Percentiles rank a stretch among this genome's conserved stretches.
Evolutionary conservation across 2,329 filamentous ascomycete species (phyloP).

Genomic region (Lojkania enalia): DNA sequence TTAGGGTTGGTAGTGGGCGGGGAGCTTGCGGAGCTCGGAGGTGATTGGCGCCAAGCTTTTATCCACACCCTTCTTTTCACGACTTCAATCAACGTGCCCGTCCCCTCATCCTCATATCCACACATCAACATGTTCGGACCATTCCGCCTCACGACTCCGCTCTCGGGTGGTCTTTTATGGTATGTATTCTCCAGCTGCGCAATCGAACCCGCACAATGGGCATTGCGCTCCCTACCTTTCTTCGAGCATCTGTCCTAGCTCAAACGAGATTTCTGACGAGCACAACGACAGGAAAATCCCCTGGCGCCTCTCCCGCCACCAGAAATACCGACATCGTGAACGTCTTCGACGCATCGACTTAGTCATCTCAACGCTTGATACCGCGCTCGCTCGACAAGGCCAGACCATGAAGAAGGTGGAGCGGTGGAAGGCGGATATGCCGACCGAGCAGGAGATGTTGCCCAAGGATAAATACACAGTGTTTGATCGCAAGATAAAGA

Average conservation of each 20-base stretch:
- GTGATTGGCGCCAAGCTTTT: slow-evolving; percentile 32
- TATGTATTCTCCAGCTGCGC: slow-evolving; percentile 16
- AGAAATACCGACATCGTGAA: slow-evolving; percentile 75
- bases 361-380: slow-evolving; percentile 81
- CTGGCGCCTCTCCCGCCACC: slow-evolving; percentile 89
- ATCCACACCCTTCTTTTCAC: slow-evolving; percentile 33
- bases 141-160: slow-evolving; percentile 45
- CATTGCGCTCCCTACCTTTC: slow-evolving; percentile 2
- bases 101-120: slow-evolving; percentile 15
- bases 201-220: neutral
- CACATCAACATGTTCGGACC: slow-evolving; percentile 44
- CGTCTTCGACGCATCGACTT: slow-evolving; percentile 68
- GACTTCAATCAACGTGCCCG: slow-evolving; percentile 14
- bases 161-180: slow-evolving; percentile 46
- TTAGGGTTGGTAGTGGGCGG: neutral
- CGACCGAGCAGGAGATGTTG: slow-evolving; percentile 91
- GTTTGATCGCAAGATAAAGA: slow-evolving; percentile 94
- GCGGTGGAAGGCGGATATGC: slow-evolving; percentile 95
- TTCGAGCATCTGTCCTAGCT: neutral
- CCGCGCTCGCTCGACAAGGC: slow-evolving; percentile 72
- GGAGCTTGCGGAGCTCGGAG: slow-evolving; percentile 11
- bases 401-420: slow-evolving; percentile 76
- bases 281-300: slow-evolving; percentile 89
- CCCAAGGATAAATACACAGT: slow-evolving; percentile 97
- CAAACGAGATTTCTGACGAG: slow-evolving; percentile 17